Conservation (phyloP, 139 green algal species). For the Axilococcus clingmanii region DNA sequence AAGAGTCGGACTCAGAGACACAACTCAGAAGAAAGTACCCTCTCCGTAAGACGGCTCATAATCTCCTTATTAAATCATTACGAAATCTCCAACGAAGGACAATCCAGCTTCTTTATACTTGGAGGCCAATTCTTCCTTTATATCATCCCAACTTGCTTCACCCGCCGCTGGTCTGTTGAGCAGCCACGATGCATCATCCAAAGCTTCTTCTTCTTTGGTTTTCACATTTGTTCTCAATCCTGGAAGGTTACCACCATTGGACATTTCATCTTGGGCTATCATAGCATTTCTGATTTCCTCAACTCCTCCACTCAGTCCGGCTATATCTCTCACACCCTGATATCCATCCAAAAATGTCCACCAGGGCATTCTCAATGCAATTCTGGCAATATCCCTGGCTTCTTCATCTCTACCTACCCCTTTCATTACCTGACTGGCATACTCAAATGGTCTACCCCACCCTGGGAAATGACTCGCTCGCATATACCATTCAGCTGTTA, state of each 20-base stretch:
- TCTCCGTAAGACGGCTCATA: too few species aligned
- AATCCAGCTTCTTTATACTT: constrained; percentile 23
- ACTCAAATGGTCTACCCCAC: constrained; percentile 70
- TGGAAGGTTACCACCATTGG: constrained; percentile 10
- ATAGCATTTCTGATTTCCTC: constrained; percentile 14
- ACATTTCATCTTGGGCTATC: constrained; percentile 20
- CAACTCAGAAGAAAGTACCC: not conserved
- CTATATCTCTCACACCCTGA: constrained; percentile 16
- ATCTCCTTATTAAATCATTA: not conserved
- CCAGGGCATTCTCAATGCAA: constrained; percentile 61
- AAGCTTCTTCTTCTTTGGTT: constrained; percentile 11
- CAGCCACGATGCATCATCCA: constrained; percentile 27
- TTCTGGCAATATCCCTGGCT: constrained; percentile 40
- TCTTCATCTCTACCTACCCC: constrained; percentile 42
- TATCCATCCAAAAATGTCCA: constrained; percentile 52
- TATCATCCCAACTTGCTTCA: constrained; percentile 28
- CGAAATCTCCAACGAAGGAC: constrained; percentile 26
- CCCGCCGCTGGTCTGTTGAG: constrained; percentile 35
- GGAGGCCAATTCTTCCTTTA: constrained; percentile 22
- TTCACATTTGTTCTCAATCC: constrained; percentile 20
- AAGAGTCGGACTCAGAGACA: constrained; percentile 18
- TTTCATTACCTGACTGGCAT: constrained; percentile 43
- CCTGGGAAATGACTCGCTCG: constrained; percentile 53
- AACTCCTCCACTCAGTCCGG: constrained; percentile 20
- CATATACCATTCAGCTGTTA: constrained; percentile 80